phyloP scores from a whole-genome alignment of 768 basidiomycete genomes.

The Amanita subjunquillea region DNA sequence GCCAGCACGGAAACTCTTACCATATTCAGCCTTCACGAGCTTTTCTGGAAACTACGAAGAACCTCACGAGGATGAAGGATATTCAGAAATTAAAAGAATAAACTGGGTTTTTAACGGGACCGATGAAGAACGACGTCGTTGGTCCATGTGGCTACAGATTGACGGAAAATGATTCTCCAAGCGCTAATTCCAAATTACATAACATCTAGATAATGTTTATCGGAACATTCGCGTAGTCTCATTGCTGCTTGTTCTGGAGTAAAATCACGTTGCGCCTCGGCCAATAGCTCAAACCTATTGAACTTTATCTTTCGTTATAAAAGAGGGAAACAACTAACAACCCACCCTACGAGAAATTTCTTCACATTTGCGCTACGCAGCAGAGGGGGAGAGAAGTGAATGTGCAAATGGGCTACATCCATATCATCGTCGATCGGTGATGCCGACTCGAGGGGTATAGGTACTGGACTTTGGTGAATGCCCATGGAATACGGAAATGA shows the following conservation, averaged over 20 bases:
- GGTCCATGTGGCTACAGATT: slow-evolving; percentile 84
- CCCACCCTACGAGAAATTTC: slow-evolving; percentile 87
- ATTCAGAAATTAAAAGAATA: slow-evolving; percentile 63
- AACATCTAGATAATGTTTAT: slow-evolving; percentile 45
- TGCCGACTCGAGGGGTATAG: slow-evolving; percentile 17
- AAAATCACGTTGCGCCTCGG: slow-evolving; percentile 82
- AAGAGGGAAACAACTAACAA: neutral
- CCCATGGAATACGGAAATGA: slow-evolving; percentile 96
- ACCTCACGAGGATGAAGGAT: slow-evolving; percentile 62
- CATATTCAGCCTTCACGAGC: slow-evolving; percentile 46
- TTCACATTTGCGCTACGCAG: slow-evolving; percentile 71
- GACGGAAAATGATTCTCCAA: slow-evolving; percentile 43
- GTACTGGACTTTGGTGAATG: slow-evolving; percentile 74
- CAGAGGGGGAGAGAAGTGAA: slow-evolving; percentile 83
- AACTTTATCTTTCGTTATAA: neutral
- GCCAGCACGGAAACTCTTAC: slow-evolving; percentile 43
- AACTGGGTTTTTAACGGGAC: slow-evolving; percentile 76
- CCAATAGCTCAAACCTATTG: slow-evolving; percentile 79
- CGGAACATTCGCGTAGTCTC: slow-evolving; percentile 40
- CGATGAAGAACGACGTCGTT: slow-evolving; percentile 57
- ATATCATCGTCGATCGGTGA: slow-evolving; percentile 24
- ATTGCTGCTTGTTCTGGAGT: slow-evolving; percentile 82
- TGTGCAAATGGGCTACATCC: slow-evolving; percentile 68
- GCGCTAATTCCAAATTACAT: neutral
- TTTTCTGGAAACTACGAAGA: slow-evolving; percentile 58